These are phyloP conservation scores for Trypanosoma caninum DNA, from an alignment of 208 protist genomes.

Conservation along the genomic window DNA sequence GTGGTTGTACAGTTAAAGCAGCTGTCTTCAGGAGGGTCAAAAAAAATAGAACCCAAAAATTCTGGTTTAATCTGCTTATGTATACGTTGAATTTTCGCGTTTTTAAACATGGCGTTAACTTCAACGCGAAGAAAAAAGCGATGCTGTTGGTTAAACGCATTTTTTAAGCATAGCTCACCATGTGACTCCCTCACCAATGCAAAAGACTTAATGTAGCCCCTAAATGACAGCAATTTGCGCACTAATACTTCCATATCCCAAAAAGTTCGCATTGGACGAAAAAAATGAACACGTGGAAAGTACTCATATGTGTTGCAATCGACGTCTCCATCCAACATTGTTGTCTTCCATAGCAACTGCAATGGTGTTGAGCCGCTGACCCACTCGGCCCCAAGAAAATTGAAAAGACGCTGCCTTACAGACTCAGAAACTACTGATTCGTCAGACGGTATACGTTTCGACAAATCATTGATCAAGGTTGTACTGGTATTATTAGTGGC, in stretches of 20 bases:
- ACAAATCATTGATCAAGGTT: not conserved
- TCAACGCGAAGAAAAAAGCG: constrained; percentile 21
- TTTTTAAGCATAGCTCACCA: not conserved
- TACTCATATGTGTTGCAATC: constrained; percentile 19
- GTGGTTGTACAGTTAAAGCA: not conserved
- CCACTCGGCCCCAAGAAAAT: constrained; percentile 1
- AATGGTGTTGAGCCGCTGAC: not conserved
- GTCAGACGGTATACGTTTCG: too few species aligned
- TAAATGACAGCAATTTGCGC: constrained; percentile 1
- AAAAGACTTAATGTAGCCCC: constrained; percentile 14
- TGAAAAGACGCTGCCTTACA: not conserved
- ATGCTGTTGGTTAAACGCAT: not conserved
- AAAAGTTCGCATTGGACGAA: constrained; percentile 37
- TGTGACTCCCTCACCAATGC: constrained; percentile 7
- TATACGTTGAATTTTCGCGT: not conserved
- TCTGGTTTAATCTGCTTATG: not conserved
- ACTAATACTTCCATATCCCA: constrained; percentile 35
- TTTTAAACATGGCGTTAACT: constrained; percentile 12
- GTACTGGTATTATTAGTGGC: not conserved
- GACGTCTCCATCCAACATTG: constrained; percentile 36
- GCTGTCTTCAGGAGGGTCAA: constrained; percentile 7
- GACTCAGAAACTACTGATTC: not conserved
- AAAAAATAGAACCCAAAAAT: constrained; percentile 2
- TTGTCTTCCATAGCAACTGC: constrained; percentile 2
- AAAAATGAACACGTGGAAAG: constrained; percentile 10